Percentiles rank a stretch among this genome's conserved stretches.
Conservation (phyloP, 306 rosid genomes). For the Styphnolobium japonicum region DNA sequence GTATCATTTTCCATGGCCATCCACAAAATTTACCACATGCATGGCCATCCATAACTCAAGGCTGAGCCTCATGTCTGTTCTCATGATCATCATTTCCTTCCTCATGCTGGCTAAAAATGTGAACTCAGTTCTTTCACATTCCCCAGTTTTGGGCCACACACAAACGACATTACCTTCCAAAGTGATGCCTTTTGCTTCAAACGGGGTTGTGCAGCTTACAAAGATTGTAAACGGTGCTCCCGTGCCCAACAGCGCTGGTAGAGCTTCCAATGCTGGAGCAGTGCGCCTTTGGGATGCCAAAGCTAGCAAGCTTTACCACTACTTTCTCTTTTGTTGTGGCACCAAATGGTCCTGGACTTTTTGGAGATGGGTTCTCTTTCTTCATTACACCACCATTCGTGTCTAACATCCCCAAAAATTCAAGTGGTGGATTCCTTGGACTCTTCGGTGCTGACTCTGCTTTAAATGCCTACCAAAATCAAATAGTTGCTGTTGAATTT, state of each 20-base stretch:
- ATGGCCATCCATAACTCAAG: slow-evolving; percentile 16
- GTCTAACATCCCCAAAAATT: slow-evolving; percentile 12
- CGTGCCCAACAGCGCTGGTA: slow-evolving; percentile 17
- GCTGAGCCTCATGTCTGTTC: neutral
- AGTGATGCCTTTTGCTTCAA: slow-evolving; percentile 7
- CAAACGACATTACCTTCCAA: neutral
- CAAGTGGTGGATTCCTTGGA: slow-evolving; percentile 41
- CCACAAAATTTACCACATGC: too few relatives aligned
- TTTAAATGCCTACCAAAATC: slow-evolving; percentile 23
- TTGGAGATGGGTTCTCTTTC: slow-evolving; percentile 30
- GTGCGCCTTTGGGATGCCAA: slow-evolving; percentile 40
- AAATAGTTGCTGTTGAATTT: slow-evolving; percentile 41
- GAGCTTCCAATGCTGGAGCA: slow-evolving; percentile 32
- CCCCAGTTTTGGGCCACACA: neutral
- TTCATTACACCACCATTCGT: slow-evolving; percentile 28
- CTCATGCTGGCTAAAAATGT: neutral
- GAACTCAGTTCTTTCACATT: slow-evolving; percentile 20
- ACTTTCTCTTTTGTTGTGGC: neutral
- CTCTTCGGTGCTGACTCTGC: slow-evolving; percentile 29
- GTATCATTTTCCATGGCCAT: too few relatives aligned
- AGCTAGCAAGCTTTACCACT: neutral
- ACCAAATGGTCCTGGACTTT: neutral
- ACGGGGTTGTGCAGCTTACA: slow-evolving; percentile 1
- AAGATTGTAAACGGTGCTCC: neutral
- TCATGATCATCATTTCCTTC: neutral